These are phyloP conservation scores for Neonectria sp. DNA, from an alignment of 2,329 filamentous ascomycete genomes.

Conservation along the genomic window DNA sequence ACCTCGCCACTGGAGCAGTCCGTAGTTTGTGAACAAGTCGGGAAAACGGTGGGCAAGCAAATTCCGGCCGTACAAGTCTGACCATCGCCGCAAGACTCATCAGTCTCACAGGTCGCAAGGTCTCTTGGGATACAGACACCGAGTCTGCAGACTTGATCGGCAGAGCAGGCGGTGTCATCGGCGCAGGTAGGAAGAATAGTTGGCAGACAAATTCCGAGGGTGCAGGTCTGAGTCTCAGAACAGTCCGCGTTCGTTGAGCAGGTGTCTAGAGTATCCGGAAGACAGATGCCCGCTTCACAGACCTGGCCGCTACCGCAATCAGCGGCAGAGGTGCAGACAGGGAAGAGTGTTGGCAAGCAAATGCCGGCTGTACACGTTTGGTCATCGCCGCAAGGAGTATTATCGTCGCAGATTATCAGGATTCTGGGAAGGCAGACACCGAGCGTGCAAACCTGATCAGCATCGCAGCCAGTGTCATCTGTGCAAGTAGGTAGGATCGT, in stretches of 20 bases:
- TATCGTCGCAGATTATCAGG: not conserved
- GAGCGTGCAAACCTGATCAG: conserved; percentile 7
- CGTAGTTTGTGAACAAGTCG: not conserved
- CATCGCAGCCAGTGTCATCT: not conserved
- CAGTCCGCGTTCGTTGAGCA: too few relatives aligned
- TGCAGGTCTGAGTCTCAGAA: too few relatives aligned
- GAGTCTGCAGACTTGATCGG: too few relatives aligned
- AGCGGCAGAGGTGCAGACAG: not conserved
- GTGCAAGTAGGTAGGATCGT: conserved; percentile 1
- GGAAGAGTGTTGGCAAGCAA: conserved; percentile 9
- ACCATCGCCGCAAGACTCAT: not conserved
- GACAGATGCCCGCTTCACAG: conserved; percentile 13
- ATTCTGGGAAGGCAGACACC: conserved; percentile 12
- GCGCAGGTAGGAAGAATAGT: too few relatives aligned
- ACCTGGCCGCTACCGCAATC: conserved; percentile 1
- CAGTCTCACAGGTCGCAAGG: not conserved
- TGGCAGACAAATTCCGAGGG: too few relatives aligned
- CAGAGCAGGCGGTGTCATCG: too few relatives aligned
- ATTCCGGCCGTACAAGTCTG: conserved; percentile 15
- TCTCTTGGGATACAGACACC: conserved; percentile 18
- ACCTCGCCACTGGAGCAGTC: conserved; percentile 8
- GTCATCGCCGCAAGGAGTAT: too few relatives aligned
- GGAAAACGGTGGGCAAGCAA: not conserved
- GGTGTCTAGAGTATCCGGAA: not conserved
- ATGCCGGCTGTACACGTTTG: conserved; percentile 13